These are phyloP conservation scores for Chrysosporium queenslandicum DNA, from an alignment of 2,329 filamentous ascomycete genomes.

Conservation along the genomic window DNA sequence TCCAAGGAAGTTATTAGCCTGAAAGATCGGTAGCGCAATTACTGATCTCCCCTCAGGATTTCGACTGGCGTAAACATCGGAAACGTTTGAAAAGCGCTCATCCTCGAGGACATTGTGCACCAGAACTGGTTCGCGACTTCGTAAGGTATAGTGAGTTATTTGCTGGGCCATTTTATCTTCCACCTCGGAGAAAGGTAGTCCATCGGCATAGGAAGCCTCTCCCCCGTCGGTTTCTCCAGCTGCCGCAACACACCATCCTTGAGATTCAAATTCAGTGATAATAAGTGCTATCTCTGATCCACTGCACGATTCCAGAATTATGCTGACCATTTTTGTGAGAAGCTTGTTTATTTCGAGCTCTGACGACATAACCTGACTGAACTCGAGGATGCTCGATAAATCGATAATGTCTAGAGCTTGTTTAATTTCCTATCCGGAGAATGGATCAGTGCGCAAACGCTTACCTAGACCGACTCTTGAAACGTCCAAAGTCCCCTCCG, in stretches of 20 bases:
- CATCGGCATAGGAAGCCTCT: constrained; percentile 44
- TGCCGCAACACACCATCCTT: constrained; percentile 53
- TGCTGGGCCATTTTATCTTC: constrained; percentile 52
- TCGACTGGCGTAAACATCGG: constrained; percentile 45
- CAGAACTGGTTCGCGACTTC: constrained; percentile 54
- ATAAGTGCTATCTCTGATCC: constrained; percentile 51
- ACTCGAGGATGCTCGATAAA: constrained; percentile 53
- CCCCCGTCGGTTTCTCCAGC: constrained; percentile 48
- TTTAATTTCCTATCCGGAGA: constrained; percentile 26
- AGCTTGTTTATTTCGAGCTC: constrained; percentile 55
- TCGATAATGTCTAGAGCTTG: constrained; percentile 50
- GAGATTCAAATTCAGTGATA: constrained; percentile 47
- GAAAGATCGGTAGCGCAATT: constrained; percentile 53
- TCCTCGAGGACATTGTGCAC: constrained; percentile 55
- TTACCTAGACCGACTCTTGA: constrained; percentile 34
- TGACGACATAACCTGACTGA: constrained; percentile 55
- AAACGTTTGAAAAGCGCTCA: constrained; percentile 54
- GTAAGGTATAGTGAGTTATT: constrained; percentile 52
- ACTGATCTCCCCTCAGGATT: constrained; percentile 51
- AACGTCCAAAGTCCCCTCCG: constrained; percentile 34
- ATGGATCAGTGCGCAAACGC: constrained; percentile 2
- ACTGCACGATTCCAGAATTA: constrained; percentile 54
- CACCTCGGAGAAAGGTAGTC: constrained; percentile 47
- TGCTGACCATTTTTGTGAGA: constrained; percentile 53
- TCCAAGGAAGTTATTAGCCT: constrained; percentile 50